Percentiles rank a stretch among this genome's conserved stretches.
phyloP scores from a whole-genome alignment of 805 yeast genomes.

The Metschnikowia cerradonensis region DNA sequence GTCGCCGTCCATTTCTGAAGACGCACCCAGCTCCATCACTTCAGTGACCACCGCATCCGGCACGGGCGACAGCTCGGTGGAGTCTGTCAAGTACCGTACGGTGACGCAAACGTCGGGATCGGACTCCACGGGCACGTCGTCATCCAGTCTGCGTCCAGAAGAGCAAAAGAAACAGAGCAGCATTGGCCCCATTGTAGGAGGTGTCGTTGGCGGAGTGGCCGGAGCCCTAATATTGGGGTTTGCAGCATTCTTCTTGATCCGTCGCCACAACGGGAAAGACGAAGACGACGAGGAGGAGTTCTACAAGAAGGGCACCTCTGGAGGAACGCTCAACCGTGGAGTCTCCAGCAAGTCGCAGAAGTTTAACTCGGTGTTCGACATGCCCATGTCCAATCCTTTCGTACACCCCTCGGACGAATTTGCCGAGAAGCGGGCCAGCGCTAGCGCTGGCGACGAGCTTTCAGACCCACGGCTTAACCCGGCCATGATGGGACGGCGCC shows the following conservation, averaged over 20 bases:
- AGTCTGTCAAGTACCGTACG: conserved; percentile 8
- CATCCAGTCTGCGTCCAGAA: neutral
- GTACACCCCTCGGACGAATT: conserved; percentile 53
- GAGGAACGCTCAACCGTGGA: conserved; percentile 19
- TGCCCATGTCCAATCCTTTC: conserved; percentile 56
- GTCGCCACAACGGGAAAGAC: conserved; percentile 46
- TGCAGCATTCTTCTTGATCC: conserved; percentile 29
- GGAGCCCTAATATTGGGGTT: conserved; percentile 25
- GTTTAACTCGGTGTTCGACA: conserved; percentile 32
- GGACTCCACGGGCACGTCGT: conserved; percentile 4
- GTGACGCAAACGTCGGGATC: conserved; percentile 14
- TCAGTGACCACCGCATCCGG: neutral
- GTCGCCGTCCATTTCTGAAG: neutral
- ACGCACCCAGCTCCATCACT: neutral
- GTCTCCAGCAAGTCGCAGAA: conserved; percentile 25
- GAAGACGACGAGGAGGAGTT: conserved; percentile 43
- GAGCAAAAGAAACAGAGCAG: conserved; percentile 24
- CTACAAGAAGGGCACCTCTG: conserved; percentile 27
- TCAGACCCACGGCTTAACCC: conserved; percentile 68
- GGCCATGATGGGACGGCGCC: conserved; percentile 74
- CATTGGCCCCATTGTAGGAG: conserved; percentile 42
- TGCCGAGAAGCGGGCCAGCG: conserved; percentile 18
- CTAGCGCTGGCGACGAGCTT: conserved; percentile 13
- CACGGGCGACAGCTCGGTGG: neutral
- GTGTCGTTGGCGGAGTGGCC: conserved; percentile 42